Evolutionary conservation across 2,329 filamentous ascomycete genomes (phyloP).

Genomic region (Knoxdaviesia capensis): DNA sequence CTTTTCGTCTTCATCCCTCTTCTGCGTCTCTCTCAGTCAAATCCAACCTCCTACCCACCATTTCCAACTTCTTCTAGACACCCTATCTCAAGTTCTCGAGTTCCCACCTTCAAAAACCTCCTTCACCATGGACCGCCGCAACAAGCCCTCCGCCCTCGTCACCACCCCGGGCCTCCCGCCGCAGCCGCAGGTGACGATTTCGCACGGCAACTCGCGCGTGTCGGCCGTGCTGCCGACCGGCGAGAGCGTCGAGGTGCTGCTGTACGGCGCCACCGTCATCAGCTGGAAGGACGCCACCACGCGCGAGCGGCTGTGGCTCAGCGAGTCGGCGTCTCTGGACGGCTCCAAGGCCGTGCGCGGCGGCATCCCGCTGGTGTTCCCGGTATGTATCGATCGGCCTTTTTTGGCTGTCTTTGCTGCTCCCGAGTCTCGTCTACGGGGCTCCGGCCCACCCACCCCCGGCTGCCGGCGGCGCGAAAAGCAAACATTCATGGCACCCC

Average conservation of each 20-base stretch:
- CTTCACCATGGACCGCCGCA: conserved; percentile 59
- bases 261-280: conserved; percentile 82
- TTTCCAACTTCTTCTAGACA: not conserved
- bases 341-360: conserved; percentile 80
- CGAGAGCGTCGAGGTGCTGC: conserved; percentile 66
- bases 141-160: conserved; percentile 62
- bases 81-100: not conserved
- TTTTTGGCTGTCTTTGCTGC: not conserved
- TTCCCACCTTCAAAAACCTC: not conserved
- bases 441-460: not conserved
- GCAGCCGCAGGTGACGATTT: conserved; percentile 55
- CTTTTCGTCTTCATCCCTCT: too few species aligned
- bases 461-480: not conserved
- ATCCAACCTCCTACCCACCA: not conserved
- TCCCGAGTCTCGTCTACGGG: too few species aligned
- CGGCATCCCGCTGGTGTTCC: conserved; percentile 83
- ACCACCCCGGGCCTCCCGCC: conserved; percentile 55
- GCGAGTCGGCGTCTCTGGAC: conserved; percentile 60
- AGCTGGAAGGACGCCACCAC: conserved; percentile 77
- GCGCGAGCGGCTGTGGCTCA: conserved; percentile 71
- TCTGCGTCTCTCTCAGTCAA: not conserved
- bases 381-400: conserved; percentile 32
- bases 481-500: not conserved
- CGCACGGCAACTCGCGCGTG: conserved; percentile 50
- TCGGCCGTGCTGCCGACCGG: conserved; percentile 68